These are phyloP conservation scores for Fusarium liriodendri DNA, from an alignment of 2,329 filamentous ascomycete genomes.

Conservation along the genomic window DNA sequence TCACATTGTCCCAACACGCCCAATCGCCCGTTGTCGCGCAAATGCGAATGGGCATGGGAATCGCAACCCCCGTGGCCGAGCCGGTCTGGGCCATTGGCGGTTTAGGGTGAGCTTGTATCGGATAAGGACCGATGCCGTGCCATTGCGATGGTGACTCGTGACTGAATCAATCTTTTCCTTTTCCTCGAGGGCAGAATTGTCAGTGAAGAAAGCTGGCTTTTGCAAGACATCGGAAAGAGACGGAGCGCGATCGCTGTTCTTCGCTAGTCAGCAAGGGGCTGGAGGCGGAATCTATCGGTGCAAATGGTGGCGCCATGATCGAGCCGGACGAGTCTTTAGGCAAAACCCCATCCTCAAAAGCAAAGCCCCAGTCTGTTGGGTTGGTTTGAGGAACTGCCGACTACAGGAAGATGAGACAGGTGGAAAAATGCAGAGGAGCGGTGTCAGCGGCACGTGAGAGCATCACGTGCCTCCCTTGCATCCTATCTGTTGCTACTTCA, in stretches of 20 bases:
- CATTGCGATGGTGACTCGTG: conserved; percentile 8
- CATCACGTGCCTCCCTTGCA: conserved; percentile 12
- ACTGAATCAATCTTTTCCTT: conserved; percentile 4
- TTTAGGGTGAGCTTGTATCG: neutral
- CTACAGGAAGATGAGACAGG: neutral
- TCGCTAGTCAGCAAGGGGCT: conserved; percentile 7
- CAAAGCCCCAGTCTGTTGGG: neutral
- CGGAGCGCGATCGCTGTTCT: conserved; percentile 16
- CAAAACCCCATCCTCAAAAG: conserved; percentile 3
- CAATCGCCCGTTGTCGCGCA: conserved; percentile 22
- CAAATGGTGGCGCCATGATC: conserved; percentile 19
- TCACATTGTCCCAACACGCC: conserved; percentile 39
- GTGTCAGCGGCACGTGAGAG: conserved; percentile 1
- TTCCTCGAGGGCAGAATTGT: neutral
- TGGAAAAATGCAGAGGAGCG: neutral
- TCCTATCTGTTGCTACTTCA: neutral
- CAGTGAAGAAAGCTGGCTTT: conserved; percentile 1
- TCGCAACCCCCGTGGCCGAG: conserved; percentile 36
- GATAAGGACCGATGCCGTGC: conserved; percentile 1
- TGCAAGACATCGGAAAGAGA: conserved; percentile 33
- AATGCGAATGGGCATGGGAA: conserved; percentile 37
- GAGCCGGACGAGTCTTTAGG: conserved; percentile 11
- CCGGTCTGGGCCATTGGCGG: conserved; percentile 38
- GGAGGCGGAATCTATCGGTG: conserved; percentile 19
- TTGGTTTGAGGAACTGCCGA: neutral